Conservation (phyloP, 1,284 basidiomycete genomes). For the Naganishia liquefaciens region DNA sequence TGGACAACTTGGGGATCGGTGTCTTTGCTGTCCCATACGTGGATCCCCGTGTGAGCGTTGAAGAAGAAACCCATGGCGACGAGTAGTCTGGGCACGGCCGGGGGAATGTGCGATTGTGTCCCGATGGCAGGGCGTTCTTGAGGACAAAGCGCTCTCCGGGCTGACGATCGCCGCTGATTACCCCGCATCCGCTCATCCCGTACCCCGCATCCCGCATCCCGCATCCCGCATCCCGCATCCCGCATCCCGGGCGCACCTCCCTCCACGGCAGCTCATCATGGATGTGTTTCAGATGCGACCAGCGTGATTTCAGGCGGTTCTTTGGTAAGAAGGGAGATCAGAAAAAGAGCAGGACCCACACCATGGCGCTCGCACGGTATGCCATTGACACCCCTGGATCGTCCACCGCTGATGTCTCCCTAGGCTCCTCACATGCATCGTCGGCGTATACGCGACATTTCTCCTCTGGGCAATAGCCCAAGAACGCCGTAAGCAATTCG, state of each 20-base stretch:
- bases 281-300: background rate
- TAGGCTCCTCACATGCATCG: slow-evolving; percentile 49
- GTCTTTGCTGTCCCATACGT: slow-evolving; percentile 4
- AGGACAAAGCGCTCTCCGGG: no score
- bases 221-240: background rate
- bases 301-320: background rate
- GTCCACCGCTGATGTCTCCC: background rate
- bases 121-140: no score
- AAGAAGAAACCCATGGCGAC: background rate
- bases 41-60: background rate
- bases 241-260: slow-evolving; percentile 1
- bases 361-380: slow-evolving; percentile 6
- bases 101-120: no score
- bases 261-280: background rate
- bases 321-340: no score
- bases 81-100: background rate
- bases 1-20: slow-evolving; percentile 12
- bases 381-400: background rate
- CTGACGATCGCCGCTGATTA: no score
- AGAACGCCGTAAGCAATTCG: slow-evolving; percentile 74
- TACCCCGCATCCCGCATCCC: no score
- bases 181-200: no score
- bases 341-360: background rate
- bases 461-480: slow-evolving; percentile 86
- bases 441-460: slow-evolving; percentile 54